A percentile compares a stretch with the other conserved stretches of the same genome.
These are phyloP conservation scores for Microbotryum intermedium DNA, from an alignment of 1,284 basidiomycete genomes.

Conservation along the genomic window DNA sequence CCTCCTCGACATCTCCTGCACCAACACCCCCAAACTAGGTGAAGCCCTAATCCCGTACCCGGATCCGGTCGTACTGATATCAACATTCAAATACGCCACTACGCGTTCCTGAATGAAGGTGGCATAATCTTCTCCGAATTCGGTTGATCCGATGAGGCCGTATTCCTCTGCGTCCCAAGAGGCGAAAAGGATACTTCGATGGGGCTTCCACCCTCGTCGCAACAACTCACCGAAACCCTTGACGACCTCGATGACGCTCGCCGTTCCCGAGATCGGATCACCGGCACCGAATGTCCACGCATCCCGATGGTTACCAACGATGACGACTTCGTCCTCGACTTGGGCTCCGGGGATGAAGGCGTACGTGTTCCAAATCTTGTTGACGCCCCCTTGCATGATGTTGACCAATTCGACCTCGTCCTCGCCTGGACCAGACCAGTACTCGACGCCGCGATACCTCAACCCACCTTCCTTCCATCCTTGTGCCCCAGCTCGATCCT, in stretches of 20 bases:
- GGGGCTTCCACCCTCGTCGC: conserved; percentile 72
- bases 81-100: conserved; percentile 81
- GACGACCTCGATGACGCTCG: conserved; percentile 72
- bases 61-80: conserved; percentile 54
- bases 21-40: conserved; percentile 68
- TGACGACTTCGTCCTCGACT: conserved; percentile 68
- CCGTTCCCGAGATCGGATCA: conserved; percentile 82
- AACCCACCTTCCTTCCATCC: conserved; percentile 42
- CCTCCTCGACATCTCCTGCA: conserved; percentile 58
- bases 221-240: conserved; percentile 69
- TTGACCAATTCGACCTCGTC: conserved; percentile 43
- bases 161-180: conserved; percentile 93
- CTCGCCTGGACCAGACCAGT: conserved; percentile 47
- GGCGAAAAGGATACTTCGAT: conserved; percentile 78
- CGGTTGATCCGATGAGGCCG: conserved; percentile 41
- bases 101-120: conserved; percentile 39
- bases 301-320: conserved; percentile 81
- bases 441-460: conserved; percentile 42
- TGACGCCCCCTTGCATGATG: conserved; percentile 65
- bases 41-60: conserved; percentile 51
- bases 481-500: neutral
- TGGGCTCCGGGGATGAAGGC: conserved; percentile 73
- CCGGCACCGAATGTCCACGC: conserved; percentile 54
- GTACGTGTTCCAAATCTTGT: conserved; percentile 60
- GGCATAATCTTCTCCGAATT: conserved; percentile 42